These are phyloP conservation scores for Antarctomyces pellizariae DNA, from an alignment of 495 filamentous ascomycete species.

Conservation along the genomic window DNA sequence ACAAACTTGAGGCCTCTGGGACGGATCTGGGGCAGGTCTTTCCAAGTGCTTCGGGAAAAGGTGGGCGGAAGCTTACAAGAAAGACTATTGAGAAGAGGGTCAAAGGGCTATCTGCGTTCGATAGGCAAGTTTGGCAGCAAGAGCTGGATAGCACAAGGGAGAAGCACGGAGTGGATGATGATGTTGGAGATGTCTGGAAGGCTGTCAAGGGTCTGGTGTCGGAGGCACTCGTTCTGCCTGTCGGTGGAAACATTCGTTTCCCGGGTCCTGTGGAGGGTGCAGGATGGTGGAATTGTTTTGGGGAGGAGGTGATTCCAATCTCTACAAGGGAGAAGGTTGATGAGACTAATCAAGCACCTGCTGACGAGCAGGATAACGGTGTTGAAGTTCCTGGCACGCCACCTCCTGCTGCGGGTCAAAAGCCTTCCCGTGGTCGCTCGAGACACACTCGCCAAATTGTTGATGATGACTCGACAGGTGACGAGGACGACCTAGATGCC, in stretches of 20 bases:
- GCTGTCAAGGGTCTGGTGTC: neutral
- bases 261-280: neutral
- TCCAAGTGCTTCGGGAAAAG: slow-evolving; percentile 32
- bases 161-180: neutral
- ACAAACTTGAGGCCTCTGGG: slow-evolving; percentile 50
- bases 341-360: slow-evolving; percentile 3
- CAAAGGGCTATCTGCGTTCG: slow-evolving; percentile 30
- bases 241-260: neutral
- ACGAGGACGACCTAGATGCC: slow-evolving; percentile 13
- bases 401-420: slow-evolving; percentile 6
- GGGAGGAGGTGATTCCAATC: neutral
- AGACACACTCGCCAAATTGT: slow-evolving; percentile 3
- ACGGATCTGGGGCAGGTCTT: slow-evolving; percentile 47
- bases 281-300: slow-evolving; percentile 1
- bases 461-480: slow-evolving; percentile 7
- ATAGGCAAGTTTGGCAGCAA: slow-evolving; percentile 21
- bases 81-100: slow-evolving; percentile 25
- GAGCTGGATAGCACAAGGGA: slow-evolving; percentile 3
- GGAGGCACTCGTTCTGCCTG: neutral
- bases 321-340: slow-evolving; percentile 11
- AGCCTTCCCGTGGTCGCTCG: slow-evolving; percentile 8
- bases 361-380: slow-evolving; percentile 17
- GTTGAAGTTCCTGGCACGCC: slow-evolving; percentile 29
- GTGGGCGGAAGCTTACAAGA: slow-evolving; percentile 17
- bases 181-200: too few species aligned